Conservation (phyloP, 805 yeast genomes). For the Metschnikowia santaceciliae region DNA sequence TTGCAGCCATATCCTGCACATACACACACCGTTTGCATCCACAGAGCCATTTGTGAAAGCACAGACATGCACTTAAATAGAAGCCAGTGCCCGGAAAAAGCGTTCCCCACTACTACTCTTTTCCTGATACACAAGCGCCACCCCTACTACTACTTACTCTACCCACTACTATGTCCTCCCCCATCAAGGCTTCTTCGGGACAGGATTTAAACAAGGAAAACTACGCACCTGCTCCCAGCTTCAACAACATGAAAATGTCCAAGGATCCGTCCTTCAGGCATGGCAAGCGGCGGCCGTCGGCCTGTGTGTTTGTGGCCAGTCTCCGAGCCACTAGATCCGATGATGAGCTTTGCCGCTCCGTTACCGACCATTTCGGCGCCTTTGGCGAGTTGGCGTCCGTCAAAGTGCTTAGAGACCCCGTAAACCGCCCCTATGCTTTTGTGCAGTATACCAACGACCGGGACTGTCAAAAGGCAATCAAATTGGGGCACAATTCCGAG, state of each 20-base stretch:
- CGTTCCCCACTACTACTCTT: background rate
- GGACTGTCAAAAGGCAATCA: conserved; percentile 67
- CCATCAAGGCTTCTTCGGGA: conserved; percentile 1
- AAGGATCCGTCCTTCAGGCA: background rate
- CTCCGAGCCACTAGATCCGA: conserved; percentile 62
- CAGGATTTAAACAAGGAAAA: conserved; percentile 5
- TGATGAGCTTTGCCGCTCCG: conserved; percentile 67
- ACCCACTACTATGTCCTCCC: conserved; percentile 2
- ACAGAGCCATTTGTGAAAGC: conserved; percentile 2
- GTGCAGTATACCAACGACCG: conserved; percentile 74
- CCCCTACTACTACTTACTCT: background rate
- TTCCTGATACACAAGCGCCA: background rate
- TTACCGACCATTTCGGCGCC: conserved; percentile 59
- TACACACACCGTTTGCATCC: background rate
- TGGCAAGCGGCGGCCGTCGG: conserved; percentile 49
- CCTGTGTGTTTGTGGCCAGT: conserved; percentile 87
- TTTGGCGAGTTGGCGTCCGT: conserved; percentile 73
- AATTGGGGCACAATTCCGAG: conserved; percentile 61
- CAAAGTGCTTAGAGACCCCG: conserved; percentile 77
- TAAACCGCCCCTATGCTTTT: conserved; percentile 85
- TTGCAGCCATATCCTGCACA: conserved; percentile 2
- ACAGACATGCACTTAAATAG: background rate
- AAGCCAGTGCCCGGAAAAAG: background rate
- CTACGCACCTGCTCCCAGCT: conserved; percentile 2
- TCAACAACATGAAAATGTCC: background rate